Conservation (phyloP, 2,329 filamentous ascomycete genomes). For the Fusarium burgessii region DNA sequence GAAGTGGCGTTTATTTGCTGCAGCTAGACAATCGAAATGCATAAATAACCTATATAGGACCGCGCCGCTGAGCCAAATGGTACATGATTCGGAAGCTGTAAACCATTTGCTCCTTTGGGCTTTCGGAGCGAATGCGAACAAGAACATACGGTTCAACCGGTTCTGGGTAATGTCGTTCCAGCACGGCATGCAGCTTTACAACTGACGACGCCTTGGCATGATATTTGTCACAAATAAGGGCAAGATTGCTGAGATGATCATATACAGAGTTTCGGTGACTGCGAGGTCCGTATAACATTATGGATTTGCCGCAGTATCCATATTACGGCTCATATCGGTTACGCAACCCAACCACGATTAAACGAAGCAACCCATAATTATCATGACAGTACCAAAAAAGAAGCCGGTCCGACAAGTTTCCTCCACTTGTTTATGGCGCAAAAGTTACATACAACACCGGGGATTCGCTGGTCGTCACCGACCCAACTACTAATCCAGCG, state of each 20-base stretch:
- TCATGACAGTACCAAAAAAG: background rate
- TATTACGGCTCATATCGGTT: background rate
- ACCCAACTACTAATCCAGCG: constrained; percentile 32
- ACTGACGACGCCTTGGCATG: constrained; percentile 4
- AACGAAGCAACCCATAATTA: background rate
- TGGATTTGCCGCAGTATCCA: constrained; percentile 8
- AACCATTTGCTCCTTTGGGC: constrained; percentile 8
- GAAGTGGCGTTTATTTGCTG: background rate
- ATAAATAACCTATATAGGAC: background rate
- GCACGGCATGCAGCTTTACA: constrained; percentile 17
- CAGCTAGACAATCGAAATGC: background rate
- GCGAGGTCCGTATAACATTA: background rate
- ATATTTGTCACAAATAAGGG: constrained; percentile 11
- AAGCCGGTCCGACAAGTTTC: background rate
- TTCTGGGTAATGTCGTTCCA: constrained; percentile 13
- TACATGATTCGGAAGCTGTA: constrained; percentile 6
- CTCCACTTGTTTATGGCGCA: background rate
- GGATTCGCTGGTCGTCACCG: constrained; percentile 33
- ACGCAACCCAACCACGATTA: background rate
- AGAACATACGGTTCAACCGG: constrained; percentile 8
- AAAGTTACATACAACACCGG: constrained; percentile 29
- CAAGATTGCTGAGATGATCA: constrained; percentile 11
- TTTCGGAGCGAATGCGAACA: constrained; percentile 7
- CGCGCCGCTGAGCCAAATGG: background rate
- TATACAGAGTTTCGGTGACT: constrained; percentile 3